phyloP scores from a whole-genome alignment of 495 filamentous ascomycete genomes.

The Hapsidospora chrysogenum region DNA sequence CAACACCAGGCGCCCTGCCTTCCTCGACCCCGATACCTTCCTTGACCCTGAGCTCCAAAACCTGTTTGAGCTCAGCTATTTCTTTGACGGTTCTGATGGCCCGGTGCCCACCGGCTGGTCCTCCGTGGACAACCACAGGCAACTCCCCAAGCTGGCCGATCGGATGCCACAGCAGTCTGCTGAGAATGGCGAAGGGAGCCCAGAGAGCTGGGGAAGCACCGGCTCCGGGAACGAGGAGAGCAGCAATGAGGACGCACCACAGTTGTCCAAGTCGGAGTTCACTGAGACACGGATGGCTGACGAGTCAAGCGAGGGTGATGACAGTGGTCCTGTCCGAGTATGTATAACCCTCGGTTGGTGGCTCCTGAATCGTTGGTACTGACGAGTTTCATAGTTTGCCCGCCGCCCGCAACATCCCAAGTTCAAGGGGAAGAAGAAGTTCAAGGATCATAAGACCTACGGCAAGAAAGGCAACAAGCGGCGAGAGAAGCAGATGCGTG shows the following conservation, averaged over 20 bases:
- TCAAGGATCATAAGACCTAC: conserved; percentile 17
- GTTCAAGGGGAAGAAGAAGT: conserved; percentile 17
- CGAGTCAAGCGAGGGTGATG: conserved; percentile 33
- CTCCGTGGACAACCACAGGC: conserved; percentile 35
- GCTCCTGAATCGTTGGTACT: no score
- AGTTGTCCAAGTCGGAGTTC: conserved; percentile 4
- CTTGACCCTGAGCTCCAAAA: conserved; percentile 39
- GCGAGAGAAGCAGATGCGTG: conserved; percentile 15
- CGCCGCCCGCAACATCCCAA: no score
- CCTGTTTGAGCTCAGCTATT: conserved; percentile 54
- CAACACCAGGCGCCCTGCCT: conserved; percentile 21
- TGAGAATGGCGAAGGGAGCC: conserved; percentile 17
- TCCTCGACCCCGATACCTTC: conserved; percentile 27
- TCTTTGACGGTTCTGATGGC: conserved; percentile 26
- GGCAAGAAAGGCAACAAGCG: conserved; percentile 19
- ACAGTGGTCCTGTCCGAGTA: conserved; percentile 17
- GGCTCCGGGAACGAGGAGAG: conserved; percentile 23
- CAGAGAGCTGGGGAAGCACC: conserved; percentile 13
- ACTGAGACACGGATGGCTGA: conserved; percentile 30
- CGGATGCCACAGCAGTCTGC: conserved; percentile 20
- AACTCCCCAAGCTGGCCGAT: conserved; percentile 37
- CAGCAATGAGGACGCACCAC: conserved; percentile 18
- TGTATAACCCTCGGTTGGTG: no score
- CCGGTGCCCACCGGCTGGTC: conserved; percentile 48
- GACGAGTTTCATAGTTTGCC: no score